phyloP scores from a whole-genome alignment of 2,329 filamentous ascomycete species.

The Aspergillus oerlinghausenensis region DNA sequence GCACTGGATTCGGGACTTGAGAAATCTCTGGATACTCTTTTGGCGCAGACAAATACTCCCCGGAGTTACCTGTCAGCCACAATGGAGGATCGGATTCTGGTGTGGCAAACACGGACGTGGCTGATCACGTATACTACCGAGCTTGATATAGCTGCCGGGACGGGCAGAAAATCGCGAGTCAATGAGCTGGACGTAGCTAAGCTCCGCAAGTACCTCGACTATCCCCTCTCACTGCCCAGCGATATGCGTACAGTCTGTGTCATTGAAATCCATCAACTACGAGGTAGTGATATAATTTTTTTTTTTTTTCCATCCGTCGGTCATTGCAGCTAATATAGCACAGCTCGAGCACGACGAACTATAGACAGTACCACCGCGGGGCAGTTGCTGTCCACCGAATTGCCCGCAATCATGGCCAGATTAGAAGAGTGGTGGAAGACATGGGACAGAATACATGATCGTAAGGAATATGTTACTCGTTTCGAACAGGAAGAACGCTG shows the following conservation, averaged over 20 bases:
- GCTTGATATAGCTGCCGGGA: conserved; percentile 32
- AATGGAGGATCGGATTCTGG: conserved; percentile 30
- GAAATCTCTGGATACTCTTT: conserved; percentile 29
- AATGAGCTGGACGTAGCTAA: conserved; percentile 30
- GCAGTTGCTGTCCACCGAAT: conserved; percentile 22
- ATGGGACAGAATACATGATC: conserved; percentile 32
- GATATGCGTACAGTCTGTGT: conserved; percentile 34
- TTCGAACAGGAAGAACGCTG: neutral
- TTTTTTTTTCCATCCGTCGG: neutral
- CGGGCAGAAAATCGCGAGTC: conserved; percentile 32
- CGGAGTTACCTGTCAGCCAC: conserved; percentile 32
- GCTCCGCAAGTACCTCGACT: conserved; percentile 30
- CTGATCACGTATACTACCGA: conserved; percentile 33
- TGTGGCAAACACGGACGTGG: conserved; percentile 34
- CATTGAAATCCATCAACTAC: conserved; percentile 33
- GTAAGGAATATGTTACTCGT: conserved; percentile 13
- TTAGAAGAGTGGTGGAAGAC: conserved; percentile 31
- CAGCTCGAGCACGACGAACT: conserved; percentile 25
- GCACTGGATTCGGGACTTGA: conserved; percentile 32
- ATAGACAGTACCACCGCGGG: conserved; percentile 25
- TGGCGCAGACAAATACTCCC: conserved; percentile 27
- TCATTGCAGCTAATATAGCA: neutral
- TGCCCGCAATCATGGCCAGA: conserved; percentile 29
- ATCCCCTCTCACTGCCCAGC: conserved; percentile 30
- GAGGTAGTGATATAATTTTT: conserved; percentile 15